Conservation (phyloP, 148 eudicot genomes). For the Talinum fruticosum region DNA sequence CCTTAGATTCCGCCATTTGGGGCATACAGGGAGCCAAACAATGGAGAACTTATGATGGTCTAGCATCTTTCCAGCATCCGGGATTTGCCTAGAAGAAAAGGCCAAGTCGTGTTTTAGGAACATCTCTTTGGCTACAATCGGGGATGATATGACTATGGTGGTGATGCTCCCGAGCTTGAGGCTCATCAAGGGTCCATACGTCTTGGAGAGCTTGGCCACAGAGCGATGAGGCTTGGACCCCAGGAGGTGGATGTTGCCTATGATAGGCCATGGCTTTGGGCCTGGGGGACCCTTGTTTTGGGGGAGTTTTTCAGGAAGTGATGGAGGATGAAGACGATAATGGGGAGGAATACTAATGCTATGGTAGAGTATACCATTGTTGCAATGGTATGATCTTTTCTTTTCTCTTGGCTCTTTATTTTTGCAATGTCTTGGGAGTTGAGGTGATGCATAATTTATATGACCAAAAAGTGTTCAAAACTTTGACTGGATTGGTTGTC, state of each 20-base stretch:
- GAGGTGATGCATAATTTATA: too few species aligned
- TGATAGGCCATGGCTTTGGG: constrained; percentile 37
- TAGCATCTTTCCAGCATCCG: background rate
- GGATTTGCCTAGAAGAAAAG: constrained; percentile 15
- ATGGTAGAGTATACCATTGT: background rate
- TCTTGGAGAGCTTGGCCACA: constrained; percentile 27
- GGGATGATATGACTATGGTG: constrained; percentile 41
- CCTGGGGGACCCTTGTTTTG: constrained; percentile 40
- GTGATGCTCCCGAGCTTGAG: constrained; percentile 43
- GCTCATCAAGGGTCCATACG: constrained; percentile 41
- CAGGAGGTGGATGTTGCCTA: constrained; percentile 40
- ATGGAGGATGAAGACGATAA: background rate
- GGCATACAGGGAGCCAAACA: constrained; percentile 21
- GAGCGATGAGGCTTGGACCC: constrained; percentile 36
- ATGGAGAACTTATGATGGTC: constrained; percentile 25
- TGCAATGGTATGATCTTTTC: too few species aligned
- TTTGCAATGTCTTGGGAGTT: background rate
- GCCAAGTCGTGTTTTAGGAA: constrained; percentile 26
- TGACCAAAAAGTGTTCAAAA: too few species aligned
- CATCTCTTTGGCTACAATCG: constrained; percentile 26
- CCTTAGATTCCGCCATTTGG: constrained; percentile 26
- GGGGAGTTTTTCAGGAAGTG: background rate
- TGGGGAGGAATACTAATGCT: too few species aligned
- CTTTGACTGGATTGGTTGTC: too few species aligned
- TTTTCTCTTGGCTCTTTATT: too few species aligned